phyloP scores from a whole-genome alignment of 768 basidiomycete species.

The Amanita pallidorosea region DNA sequence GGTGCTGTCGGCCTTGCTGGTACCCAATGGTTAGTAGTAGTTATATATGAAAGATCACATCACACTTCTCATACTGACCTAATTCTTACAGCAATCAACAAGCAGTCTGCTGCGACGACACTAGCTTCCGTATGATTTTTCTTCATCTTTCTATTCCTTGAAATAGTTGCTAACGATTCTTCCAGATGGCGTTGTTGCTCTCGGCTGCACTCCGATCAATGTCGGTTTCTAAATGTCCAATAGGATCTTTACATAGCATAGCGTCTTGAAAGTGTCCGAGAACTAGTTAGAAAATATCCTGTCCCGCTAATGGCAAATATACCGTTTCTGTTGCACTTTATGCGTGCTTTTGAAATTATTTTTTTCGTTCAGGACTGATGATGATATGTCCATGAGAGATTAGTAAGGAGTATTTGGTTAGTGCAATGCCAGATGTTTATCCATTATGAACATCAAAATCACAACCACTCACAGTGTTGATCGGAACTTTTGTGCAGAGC shows the following conservation, averaged over 20 bases:
- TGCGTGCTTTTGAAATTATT: too few species aligned
- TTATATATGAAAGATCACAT: too few species aligned
- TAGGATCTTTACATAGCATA: not conserved
- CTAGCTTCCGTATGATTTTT: constrained; percentile 15
- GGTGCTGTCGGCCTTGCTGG: constrained; percentile 12
- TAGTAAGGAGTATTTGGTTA: too few species aligned
- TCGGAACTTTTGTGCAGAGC: too few species aligned
- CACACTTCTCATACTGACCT: not conserved
- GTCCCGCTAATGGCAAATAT: not conserved
- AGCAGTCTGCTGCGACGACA: constrained; percentile 16
- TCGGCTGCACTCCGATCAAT: constrained; percentile 20
- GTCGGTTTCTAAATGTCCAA: constrained; percentile 11
- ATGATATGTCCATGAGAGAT: too few species aligned
- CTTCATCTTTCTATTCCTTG: not conserved
- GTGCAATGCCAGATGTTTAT: too few species aligned
- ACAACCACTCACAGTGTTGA: too few species aligned
- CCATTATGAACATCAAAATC: too few species aligned
- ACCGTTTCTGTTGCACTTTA: not conserved
- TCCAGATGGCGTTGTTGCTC: constrained; percentile 14
- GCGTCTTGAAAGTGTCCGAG: not conserved
- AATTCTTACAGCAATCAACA: constrained; percentile 5
- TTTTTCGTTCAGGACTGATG: too few species aligned
- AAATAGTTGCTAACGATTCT: not conserved
- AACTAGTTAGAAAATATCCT: not conserved
- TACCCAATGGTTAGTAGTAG: constrained; percentile 10